phyloP scores from a whole-genome alignment of 352 stramenopile species.

The Phytophthora chlamydospora region DNA sequence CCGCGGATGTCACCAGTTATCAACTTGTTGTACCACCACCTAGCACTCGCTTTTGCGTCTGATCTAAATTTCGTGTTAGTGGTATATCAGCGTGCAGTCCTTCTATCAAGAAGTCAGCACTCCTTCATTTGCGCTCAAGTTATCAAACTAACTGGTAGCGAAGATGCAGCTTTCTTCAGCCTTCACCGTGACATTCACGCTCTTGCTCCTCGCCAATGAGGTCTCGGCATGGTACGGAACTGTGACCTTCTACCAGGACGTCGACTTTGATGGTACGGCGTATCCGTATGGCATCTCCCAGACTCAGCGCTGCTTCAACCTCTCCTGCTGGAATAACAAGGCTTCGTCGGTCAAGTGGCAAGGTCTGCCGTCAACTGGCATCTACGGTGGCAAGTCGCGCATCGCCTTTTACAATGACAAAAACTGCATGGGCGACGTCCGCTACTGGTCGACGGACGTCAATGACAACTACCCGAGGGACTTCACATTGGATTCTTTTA shows the following conservation, averaged over 20 bases:
- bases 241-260: slow-evolving; percentile 18
- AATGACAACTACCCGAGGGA: slow-evolving; percentile 27
- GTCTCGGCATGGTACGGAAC: slow-evolving; percentile 27
- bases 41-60: no score
- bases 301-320: slow-evolving; percentile 16
- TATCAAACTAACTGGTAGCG: no score
- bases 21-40: no score
- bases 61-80: no score
- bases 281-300: slow-evolving; percentile 17
- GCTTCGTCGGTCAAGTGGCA: slow-evolving; percentile 25
- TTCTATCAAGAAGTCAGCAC: no score
- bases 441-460: slow-evolving; percentile 13
- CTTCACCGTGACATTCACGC: no score
- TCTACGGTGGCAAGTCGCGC: slow-evolving; percentile 10
- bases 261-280: slow-evolving; percentile 18
- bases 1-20: no score
- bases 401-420: slow-evolving; percentile 24
- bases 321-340: slow-evolving; percentile 24
- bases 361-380: slow-evolving; percentile 6
- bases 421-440: slow-evolving; percentile 12
- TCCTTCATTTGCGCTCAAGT: no score
- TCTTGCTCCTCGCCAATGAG: slow-evolving; percentile 5
- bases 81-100: no score
- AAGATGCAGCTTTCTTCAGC: no score
- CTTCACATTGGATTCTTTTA: slow-evolving; percentile 25